Percentiles rank a stretch among this genome's conserved stretches.
These are phyloP conservation scores for Fusarium torulosum DNA, from an alignment of 2,329 filamentous ascomycete genomes.

Conservation along the genomic window DNA sequence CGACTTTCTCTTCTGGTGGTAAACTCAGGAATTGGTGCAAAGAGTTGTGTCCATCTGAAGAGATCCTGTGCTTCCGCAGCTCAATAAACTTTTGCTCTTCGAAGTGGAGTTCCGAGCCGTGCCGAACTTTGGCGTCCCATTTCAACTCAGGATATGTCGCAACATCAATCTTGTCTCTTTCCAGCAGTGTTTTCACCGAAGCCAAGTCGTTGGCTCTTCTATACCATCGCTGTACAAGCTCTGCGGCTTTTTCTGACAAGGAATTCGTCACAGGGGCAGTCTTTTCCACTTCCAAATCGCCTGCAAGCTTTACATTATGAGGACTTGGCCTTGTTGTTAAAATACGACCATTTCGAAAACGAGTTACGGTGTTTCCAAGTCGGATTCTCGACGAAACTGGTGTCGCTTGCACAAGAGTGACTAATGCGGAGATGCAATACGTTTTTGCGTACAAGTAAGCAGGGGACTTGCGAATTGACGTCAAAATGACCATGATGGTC, in stretches of 20 bases:
- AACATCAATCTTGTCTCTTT: constrained; percentile 29
- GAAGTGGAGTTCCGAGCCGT: constrained; percentile 24
- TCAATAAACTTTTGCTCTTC: constrained; percentile 33
- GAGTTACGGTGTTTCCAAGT: background rate
- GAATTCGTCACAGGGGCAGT: fast-evolving
- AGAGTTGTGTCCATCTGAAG: constrained; percentile 22
- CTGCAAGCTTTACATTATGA: fast-evolving
- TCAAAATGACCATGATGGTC: constrained; percentile 42
- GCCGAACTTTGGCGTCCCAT: constrained; percentile 39
- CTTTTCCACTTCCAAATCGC: fast-evolving
- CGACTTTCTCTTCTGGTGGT: constrained; percentile 12
- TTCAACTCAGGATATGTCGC: constrained; percentile 35
- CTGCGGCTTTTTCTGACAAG: background rate
- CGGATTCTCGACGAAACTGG: constrained; percentile 36
- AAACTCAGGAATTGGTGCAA: constrained; percentile 32
- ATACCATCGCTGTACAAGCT: constrained; percentile 34
- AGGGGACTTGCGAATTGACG: constrained; percentile 41
- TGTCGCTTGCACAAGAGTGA: constrained; percentile 40
- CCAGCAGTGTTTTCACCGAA: constrained; percentile 22
- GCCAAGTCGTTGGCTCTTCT: constrained; percentile 31
- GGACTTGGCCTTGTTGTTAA: background rate
- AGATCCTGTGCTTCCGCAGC: constrained; percentile 27
- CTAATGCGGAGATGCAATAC: constrained; percentile 42
- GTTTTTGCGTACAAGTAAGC: constrained; percentile 44
- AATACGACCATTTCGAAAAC: background rate